Evolutionary conservation across 805 yeast genomes (phyloP), one percentile per base, ranked within the genome.

Genomic region (Ogataea angusta): DNA sequence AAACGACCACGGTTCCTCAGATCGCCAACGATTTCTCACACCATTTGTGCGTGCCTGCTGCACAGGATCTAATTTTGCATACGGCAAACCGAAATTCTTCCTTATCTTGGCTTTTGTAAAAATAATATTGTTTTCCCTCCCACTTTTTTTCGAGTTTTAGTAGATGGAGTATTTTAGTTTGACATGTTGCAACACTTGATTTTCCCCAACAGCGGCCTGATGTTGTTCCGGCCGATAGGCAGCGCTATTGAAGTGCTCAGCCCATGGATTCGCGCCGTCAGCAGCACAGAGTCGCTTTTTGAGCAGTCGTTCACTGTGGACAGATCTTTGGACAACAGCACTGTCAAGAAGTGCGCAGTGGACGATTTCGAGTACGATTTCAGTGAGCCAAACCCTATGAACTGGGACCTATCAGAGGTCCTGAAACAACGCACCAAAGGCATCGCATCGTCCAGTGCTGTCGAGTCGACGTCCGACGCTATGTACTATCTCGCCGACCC

Each of bases 281-380:
- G 25, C 15, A 10, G 19, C 9, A 26, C 33, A 4, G 33, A 22
- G 13, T 16, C 42, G 17, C 30, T 38, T 6, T 38, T 38, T 28
- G 22, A 5, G 13, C 10, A 15, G 5, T 38, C 42, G 17, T 38
- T 38, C 33, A 33, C 27, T 22, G 27, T 38, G 16, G 42, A 38
- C 42, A 14, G 19, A 17, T 15, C 16, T 12, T 19, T 38, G 22
- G 28, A 18, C 10, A 33, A 15, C 24, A 33, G 17, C n/a, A 28
- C 21, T 12, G 29, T 24, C 23, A 49, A 30, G 36, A 40, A 56
- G 7, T 61, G 64, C 48, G 66, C 64, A 10, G 62, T 61, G 15
- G 58, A 53, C 30, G 62, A 59, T 25, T 56, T 48, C 34, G 62
- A 60, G 30, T 57, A 54, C 29, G 60, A 60, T 36, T 60, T 59